A percentile compares a stretch with the other conserved stretches of the same genome.
These are phyloP conservation scores for Oryza rufipogon DNA, from an alignment of 176 grass and related monocot genomes.

Conservation along the genomic window DNA sequence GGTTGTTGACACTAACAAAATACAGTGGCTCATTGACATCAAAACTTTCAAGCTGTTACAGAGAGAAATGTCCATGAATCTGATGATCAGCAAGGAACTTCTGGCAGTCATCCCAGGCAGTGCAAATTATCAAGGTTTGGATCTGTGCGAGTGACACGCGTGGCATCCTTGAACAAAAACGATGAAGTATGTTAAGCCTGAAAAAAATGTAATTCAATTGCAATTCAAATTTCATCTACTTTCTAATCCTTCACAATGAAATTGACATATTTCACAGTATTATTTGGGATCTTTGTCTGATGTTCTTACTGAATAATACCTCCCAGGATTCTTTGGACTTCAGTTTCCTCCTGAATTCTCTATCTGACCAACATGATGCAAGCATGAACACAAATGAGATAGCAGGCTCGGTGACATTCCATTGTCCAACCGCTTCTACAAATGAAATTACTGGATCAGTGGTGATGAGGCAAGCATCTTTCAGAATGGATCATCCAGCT, in stretches of 20 bases:
- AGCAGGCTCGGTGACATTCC: conserved; percentile 23
- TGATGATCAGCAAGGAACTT: conserved; percentile 17
- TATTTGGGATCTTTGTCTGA: neutral
- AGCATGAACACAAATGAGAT: conserved; percentile 10
- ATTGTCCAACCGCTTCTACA: neutral
- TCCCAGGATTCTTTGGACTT: conserved; percentile 52
- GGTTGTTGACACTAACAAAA: neutral
- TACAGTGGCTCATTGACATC: conserved; percentile 3
- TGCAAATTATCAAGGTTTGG: conserved; percentile 6
- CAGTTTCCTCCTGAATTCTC: neutral
- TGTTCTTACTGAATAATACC: neutral
- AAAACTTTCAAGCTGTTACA: conserved; percentile 18
- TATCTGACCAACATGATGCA: conserved; percentile 5
- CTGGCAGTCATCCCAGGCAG: neutral
- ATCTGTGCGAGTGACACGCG: neutral
- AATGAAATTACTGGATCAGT: conserved; percentile 40
- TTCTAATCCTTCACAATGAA: neutral
- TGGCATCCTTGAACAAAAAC: too few species aligned
- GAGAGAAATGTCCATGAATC: conserved; percentile 3
- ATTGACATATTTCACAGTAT: conserved; percentile 3
- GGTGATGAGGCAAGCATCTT: conserved; percentile 19
- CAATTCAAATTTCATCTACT: neutral
- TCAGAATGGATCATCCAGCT: conserved; percentile 2
- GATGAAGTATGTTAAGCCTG: neutral
- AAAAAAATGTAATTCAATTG: neutral